Base-by-base conservation (phyloP, 2,329 filamentous ascomycete genomes). In the Aspergillus fumigatus region DNA sequence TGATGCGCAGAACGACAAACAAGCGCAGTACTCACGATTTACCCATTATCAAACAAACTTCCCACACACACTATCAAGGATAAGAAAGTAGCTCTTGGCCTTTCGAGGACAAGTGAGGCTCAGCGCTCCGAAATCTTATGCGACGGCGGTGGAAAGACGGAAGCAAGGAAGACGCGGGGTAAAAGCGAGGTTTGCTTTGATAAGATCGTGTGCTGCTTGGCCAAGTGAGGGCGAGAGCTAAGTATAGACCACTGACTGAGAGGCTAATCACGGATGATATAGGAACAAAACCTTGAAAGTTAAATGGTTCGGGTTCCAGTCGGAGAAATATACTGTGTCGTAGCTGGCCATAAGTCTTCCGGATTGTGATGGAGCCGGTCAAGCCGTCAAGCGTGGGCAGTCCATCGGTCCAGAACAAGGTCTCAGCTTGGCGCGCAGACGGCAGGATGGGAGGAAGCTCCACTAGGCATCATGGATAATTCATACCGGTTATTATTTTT, bases 11-110 rank as follows among this genome's bases (percentile, higher is more conserved):
- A 52, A 43, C 52, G 54, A 57, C 50, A 48, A 50, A 43, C 40
- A n/a, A 7, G 9, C 51, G 41, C 41, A 50, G 32, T 45, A 71
- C 70, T 71, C 67, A 73, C 70, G 70, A 73, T 63, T 73, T 73
- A 50, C 70, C 70, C 70, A 73, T 73, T 41, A 52, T 71, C 56
- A 62, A 65, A 56, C 50, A 58, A 14, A 58, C 56, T 56, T 53
- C 6, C 35, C 51, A 40, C 40, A 51, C 40, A 51, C 3, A 51
- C 6, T 3, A 40, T 47, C 43, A 48, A 35, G 21, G 29, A 26
- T 32, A 41, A 32, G 19, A 38, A 29, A 43, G 17, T 35, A 25
- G n/a, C 51, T 25, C 47, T 25, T 27, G 23, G 21, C 25, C 26
- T 50, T 41, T 43, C 29, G 35, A 21, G 10, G 45, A 40, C 25